Conservation (phyloP, 345 rosid species). For the Carallia brachiata region DNA sequence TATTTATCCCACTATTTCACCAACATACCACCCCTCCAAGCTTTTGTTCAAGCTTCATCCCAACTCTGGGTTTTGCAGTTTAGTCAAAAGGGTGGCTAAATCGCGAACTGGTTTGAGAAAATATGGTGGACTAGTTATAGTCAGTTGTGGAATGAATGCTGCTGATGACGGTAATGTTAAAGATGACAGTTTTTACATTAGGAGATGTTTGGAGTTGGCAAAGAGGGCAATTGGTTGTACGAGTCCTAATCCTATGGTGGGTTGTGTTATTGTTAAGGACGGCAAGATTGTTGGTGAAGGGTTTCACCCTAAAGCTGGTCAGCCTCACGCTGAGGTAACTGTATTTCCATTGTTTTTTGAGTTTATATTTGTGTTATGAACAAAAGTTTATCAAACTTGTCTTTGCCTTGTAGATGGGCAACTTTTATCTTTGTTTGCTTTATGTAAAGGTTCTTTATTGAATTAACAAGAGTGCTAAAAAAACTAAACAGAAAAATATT, state of each 20-base stretch:
- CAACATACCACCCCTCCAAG: not conserved
- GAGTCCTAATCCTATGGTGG: slow-evolving; percentile 96
- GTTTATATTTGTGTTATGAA: not conserved
- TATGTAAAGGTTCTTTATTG: too few species aligned
- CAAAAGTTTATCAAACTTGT: too few species aligned
- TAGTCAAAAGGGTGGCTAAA: slow-evolving; percentile 22
- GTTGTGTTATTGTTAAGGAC: slow-evolving; percentile 87
- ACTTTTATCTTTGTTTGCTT: too few species aligned
- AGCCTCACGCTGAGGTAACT: slow-evolving; percentile 94
- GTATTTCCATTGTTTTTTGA: not conserved
- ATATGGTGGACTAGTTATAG: not conserved
- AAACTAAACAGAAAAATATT: too few species aligned
- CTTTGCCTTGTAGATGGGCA: too few species aligned
- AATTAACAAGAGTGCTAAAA: too few species aligned
- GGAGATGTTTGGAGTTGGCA: slow-evolving; percentile 77
- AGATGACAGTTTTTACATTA: slow-evolving; percentile 63
- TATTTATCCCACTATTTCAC: slow-evolving; percentile 1
- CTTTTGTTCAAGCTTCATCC: not conserved
- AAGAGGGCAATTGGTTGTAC: slow-evolving; percentile 72
- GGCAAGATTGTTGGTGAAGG: slow-evolving; percentile 88
- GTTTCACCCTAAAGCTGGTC: slow-evolving; percentile 94
- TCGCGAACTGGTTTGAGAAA: slow-evolving; percentile 13
- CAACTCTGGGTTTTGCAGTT: slow-evolving; percentile 22
- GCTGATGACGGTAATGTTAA: not conserved
- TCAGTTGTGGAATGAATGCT: not conserved